phyloP scores from a whole-genome alignment of 345 rosid species.

The Eucalyptus pumila region DNA sequence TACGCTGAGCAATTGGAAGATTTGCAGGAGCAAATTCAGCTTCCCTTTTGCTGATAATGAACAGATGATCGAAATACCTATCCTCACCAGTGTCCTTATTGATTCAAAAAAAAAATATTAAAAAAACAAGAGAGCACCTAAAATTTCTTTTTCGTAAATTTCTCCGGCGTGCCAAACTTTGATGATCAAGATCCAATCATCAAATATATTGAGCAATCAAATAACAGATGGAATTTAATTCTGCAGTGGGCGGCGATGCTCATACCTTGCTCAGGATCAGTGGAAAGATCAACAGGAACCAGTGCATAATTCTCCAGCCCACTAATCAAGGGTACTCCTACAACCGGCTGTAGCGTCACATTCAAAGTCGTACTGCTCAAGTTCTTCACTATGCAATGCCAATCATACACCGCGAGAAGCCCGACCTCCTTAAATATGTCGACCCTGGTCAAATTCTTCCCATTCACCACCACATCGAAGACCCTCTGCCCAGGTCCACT shows the following conservation, averaged over 20 bases:
- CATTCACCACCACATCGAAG: conserved; percentile 69
- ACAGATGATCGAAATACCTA: background rate
- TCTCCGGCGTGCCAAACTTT: background rate
- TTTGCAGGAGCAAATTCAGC: background rate
- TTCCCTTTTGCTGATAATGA: background rate
- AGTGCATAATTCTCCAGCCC: conserved; percentile 92
- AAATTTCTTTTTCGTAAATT: background rate
- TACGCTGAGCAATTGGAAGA: background rate
- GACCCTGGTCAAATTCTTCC: conserved; percentile 43
- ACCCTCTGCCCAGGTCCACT: conserved; percentile 56
- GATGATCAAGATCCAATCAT: background rate
- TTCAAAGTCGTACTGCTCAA: conserved; percentile 43
- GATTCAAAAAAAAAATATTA: background rate
- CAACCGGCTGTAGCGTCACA: conserved; percentile 44
- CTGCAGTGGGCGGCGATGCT: background rate
- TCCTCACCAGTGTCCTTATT: background rate
- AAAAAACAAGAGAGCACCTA: background rate
- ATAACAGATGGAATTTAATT: background rate
- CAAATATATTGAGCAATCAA: background rate
- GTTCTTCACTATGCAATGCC: conserved; percentile 45
- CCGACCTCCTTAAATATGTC: conserved; percentile 64
- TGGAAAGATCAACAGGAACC: conserved; percentile 71
- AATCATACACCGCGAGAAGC: conserved; percentile 44
- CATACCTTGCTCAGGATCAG: conserved; percentile 76
- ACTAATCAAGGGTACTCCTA: conserved; percentile 55